Evolutionary conservation across 345 rosid species (phyloP), one percentile per base, ranked within the genome.

Genomic region (Cardamine chenopodiifolia): DNA sequence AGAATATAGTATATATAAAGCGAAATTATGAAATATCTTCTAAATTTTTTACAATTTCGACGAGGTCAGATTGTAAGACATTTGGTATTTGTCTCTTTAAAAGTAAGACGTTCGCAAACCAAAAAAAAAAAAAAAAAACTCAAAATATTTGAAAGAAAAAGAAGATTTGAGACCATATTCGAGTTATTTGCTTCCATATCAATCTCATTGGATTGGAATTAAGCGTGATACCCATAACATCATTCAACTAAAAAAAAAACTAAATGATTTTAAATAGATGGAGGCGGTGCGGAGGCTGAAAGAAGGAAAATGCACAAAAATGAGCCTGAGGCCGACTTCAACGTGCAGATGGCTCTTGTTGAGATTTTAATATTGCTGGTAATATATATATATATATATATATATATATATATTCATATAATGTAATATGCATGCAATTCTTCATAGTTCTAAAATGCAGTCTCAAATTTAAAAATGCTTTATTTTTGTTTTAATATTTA

Each of bases 301-400:
- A 69, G 52, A 34, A 18, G 86, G 90, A 50, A 70, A 81, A 67
- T 35, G 86, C 23, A 67, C 79, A 44, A 66, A 72, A 28, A 75
- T 17, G 85, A 83, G 70, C 74, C 86, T 13, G 88, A 86, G 70
- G 76, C 86, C 39, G 86, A 82, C 32, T 86, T 81, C 59, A 40
- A 82, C 54, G 77, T 84, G 32, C 89, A 80, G 62, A 86, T 89
- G 90, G 81, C 83, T 23, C 78, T 89, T 49, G 87, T 84, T 3
- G 88, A 90, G 48, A 76, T 90, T 54, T 80, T 90, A 50, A 87
- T 90, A 34, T 74, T 80, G 58, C 85, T 79, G 89, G 92, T 86
- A 54, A n/a, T n/a, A n/a, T n/a, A n/a, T n/a, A n/a, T n/a, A n/a
- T n/a, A n/a, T n/a, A n/a, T n/a, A n/a, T n/a, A n/a, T n/a, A n/a